A percentile compares a stretch with the other conserved stretches of the same genome.
Evolutionary conservation across 345 rosid genomes (phyloP).

Genomic region (Populus ilicifolia): DNA sequence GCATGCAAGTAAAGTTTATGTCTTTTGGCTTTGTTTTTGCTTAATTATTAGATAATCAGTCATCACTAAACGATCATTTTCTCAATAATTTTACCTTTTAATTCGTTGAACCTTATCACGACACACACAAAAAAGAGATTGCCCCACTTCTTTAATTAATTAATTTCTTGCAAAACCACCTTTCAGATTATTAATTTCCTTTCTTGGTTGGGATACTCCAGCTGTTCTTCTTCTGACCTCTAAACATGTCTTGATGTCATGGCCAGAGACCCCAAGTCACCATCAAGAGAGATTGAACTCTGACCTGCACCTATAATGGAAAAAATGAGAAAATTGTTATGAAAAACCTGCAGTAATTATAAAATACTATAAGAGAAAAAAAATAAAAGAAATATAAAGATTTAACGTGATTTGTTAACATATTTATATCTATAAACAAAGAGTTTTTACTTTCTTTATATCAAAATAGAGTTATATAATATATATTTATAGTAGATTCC

Average conservation of each 20-base stretch:
- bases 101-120: not conserved
- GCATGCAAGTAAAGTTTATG: not conserved
- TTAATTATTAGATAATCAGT: not conserved
- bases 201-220: not conserved
- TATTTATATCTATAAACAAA: no score
- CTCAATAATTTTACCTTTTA: not conserved
- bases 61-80: not conserved
- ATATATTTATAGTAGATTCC: no score
- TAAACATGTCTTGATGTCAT: not conserved
- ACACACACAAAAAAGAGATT: not conserved
- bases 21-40: not conserved
- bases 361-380: no score
- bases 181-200: not conserved
- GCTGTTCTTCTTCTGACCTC: not conserved
- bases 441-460: no score
- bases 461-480: no score
- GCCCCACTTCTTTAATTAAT: not conserved
- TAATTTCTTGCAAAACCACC: conserved; percentile 2
- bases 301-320: no score
- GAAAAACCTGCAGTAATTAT: no score
- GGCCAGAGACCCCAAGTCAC: not conserved
- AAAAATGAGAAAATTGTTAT: no score
- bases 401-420: no score
- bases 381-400: no score
- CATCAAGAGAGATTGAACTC: not conserved